Base-by-base conservation (phyloP, 2,329 filamentous ascomycete genomes). In the Aaosphaeria arxii region DNA sequence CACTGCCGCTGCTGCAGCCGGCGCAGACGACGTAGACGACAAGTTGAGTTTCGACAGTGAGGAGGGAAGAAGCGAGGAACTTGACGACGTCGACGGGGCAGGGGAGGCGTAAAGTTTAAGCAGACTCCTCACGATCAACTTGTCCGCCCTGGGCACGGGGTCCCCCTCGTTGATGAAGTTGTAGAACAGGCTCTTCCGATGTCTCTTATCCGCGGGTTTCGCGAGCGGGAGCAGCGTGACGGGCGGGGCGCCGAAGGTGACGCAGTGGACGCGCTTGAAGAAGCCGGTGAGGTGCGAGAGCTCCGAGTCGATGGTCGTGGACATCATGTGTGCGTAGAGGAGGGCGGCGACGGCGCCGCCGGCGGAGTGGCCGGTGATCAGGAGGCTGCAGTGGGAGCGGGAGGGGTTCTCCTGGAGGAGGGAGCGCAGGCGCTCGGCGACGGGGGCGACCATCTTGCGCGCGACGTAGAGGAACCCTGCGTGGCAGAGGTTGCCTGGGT, bases 91-190 rank as follows among this genome's bases (percentile, higher is more conserved):
- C 4, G 55, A 51, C 1, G 85, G 84, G 1, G 78, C 70, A 0
- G 88, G 82, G 0, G 79, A 77, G 1, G 83, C 79, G 48, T 89
- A 86, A 0, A 95, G 75, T 50, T 88, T 84, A 1, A 94, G 70
- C 7, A 95, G 74, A 32, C 83, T 88, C 53, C 80, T 81, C 11
- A 95, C 77, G 58, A 95, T 92, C 0, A 82, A 79, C 67, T 84
- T 87, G 62, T 95, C 89, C 0, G 89, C 89, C 30, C 90, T 75
- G 0, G 82, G 78, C 0, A 95, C 87, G 0, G 88, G 89, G 55
- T 95, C 91, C 4, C 90, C 90, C 66, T 95, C 89, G 62, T 95
- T 96, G 59, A 91, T 77, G 63, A 95, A 90, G 39, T 81, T 83
- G 45, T 89, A 78, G 64, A 95, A 95, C 4, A 92, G 65, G 48